Evolutionary conservation across 805 yeast genomes (phyloP).

Genomic region (Candida golubevii): DNA sequence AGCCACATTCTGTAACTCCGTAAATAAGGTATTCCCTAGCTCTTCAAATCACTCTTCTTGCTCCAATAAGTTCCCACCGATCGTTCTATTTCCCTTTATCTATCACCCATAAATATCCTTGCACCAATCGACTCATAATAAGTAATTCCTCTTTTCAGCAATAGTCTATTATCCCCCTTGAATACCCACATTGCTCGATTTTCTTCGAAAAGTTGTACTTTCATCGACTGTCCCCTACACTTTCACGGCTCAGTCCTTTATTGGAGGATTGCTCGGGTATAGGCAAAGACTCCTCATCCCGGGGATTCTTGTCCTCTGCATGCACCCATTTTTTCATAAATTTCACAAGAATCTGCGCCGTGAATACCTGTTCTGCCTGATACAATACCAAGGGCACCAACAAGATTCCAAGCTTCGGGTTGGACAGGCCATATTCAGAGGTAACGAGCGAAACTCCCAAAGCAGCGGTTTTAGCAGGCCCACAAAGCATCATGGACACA

Average conservation of each 20-base stretch:
- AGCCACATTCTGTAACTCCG: too few relatives aligned
- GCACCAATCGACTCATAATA: too few relatives aligned
- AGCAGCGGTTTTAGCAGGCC: slow-evolving; percentile 93
- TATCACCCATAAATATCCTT: too few relatives aligned
- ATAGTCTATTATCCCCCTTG: background rate
- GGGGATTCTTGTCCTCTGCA: slow-evolving; percentile 22
- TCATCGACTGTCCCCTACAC: slow-evolving; percentile 2
- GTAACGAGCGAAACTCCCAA: slow-evolving; percentile 81
- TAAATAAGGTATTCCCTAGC: too few relatives aligned
- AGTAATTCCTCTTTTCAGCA: too few relatives aligned
- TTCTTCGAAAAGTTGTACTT: background rate
- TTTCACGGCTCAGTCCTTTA: slow-evolving; percentile 3
- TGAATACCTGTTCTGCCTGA: slow-evolving; percentile 81
- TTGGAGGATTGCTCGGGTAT: slow-evolving; percentile 1
- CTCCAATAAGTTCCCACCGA: too few relatives aligned
- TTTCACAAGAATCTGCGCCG: slow-evolving; percentile 69
- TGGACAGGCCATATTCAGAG: slow-evolving; percentile 68
- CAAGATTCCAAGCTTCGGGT: slow-evolving; percentile 60
- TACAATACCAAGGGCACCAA: slow-evolving; percentile 80
- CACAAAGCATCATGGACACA: slow-evolving; percentile 77
- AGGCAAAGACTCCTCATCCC: slow-evolving; percentile 16
- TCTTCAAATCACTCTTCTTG: too few relatives aligned
- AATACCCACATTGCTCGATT: background rate
- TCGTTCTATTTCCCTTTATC: too few relatives aligned
- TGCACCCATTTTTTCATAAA: slow-evolving; percentile 69